Evolutionary conservation across 1,139 yeast genomes (phyloP).

Genomic region (Kodamaea suecica): DNA sequence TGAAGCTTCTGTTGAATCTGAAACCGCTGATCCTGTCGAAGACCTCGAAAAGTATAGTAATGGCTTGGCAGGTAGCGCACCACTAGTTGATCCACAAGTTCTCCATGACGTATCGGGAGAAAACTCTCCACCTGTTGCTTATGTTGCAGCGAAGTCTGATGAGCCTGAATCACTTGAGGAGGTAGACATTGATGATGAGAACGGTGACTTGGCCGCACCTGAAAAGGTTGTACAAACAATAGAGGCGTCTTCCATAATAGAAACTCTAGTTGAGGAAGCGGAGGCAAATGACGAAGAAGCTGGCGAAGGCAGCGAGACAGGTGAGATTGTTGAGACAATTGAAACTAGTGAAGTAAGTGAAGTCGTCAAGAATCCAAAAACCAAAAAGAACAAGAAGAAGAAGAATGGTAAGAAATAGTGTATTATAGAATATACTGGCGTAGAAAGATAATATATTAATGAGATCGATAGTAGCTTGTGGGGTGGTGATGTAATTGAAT

Average conservation of each 20-base stretch:
- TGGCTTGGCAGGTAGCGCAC: too few relatives aligned
- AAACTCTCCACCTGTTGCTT: not conserved
- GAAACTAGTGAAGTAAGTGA: conserved; percentile 8
- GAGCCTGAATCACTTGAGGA: conserved; percentile 14
- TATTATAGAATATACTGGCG: not conserved
- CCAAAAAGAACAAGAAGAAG: conserved; percentile 21
- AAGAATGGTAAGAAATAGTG: conserved; percentile 11
- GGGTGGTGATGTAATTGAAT: too few relatives aligned
- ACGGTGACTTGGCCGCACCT: conserved; percentile 1
- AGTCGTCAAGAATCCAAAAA: conserved; percentile 7
- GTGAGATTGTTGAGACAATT: conserved; percentile 6
- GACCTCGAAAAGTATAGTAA: too few relatives aligned
- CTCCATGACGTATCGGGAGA: too few relatives aligned
- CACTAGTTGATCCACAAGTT: too few relatives aligned
- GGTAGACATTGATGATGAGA: not conserved
- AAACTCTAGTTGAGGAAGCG: not conserved
- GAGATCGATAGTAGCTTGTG: too few relatives aligned
- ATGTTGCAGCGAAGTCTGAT: conserved; percentile 1
- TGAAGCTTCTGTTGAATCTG: conserved; percentile 6
- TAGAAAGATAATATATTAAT: too few relatives aligned
- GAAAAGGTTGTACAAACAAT: not conserved
- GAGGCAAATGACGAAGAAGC: conserved; percentile 15
- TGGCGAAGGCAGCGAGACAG: conserved; percentile 9
- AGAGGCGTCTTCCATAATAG: not conserved
- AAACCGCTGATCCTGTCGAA: too few relatives aligned